Conservation (phyloP, 805 yeast species). For the Saturnispora sekii region DNA sequence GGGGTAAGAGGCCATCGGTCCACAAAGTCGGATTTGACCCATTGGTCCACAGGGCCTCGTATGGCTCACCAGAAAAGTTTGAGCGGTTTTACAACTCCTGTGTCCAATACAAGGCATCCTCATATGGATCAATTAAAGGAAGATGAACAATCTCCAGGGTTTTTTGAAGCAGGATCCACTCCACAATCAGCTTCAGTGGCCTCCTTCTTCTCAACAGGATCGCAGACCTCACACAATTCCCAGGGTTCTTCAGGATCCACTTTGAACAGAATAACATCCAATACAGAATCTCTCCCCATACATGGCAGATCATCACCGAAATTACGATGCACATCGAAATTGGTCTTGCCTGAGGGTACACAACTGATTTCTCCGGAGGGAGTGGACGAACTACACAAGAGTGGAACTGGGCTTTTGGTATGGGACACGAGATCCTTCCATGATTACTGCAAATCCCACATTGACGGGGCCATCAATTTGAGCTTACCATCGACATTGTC, state of each 20-base stretch:
- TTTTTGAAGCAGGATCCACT: neutral
- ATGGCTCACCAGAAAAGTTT: no score
- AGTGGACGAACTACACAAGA: constrained; percentile 12
- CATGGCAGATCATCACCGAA: neutral
- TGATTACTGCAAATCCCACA: constrained; percentile 51
- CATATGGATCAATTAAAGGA: constrained; percentile 4
- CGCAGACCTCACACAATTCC: no score
- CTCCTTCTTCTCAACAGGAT: neutral
- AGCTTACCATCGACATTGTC: constrained; percentile 86
- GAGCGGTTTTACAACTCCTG: no score
- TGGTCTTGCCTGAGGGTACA: neutral
- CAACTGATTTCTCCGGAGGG: constrained; percentile 7
- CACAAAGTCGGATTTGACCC: neutral
- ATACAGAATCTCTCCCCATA: neutral
- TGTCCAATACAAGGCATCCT: neutral
- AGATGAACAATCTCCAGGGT: neutral
- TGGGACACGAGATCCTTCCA: constrained; percentile 78
- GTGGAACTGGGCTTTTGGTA: constrained; percentile 29
- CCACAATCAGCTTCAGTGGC: neutral
- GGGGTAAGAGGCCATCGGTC: neutral
- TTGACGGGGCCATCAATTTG: constrained; percentile 57
- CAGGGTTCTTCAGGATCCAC: neutral
- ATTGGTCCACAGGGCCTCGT: no score
- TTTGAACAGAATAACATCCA: neutral
- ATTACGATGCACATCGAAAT: neutral